Evolutionary conservation across 1,284 basidiomycete genomes (phyloP).

Genomic region (Fomitopsis betulina): DNA sequence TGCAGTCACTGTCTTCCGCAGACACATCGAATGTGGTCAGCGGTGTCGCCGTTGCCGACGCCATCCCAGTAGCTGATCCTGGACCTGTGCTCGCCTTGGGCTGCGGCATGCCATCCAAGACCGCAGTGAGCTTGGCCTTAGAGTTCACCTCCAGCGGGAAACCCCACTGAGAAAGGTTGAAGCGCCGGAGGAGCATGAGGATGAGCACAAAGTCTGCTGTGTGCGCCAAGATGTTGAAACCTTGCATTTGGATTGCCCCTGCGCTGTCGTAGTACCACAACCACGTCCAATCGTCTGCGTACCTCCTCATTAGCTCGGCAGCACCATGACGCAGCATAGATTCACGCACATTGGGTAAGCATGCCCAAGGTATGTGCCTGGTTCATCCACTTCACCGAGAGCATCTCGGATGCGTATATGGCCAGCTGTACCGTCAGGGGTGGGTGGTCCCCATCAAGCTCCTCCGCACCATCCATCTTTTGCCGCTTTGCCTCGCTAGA

Average conservation of each 20-base stretch:
- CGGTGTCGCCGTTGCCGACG: background rate
- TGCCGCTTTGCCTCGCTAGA: background rate
- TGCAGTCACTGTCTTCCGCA: background rate
- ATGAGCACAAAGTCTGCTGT: background rate
- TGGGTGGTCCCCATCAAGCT: background rate
- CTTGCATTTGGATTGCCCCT: background rate
- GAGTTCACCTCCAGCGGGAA: background rate
- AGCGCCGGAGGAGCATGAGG: background rate
- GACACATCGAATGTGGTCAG: background rate
- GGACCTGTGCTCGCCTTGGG: background rate
- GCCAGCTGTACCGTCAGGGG: background rate
- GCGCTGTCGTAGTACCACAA: background rate
- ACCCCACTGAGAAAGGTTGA: background rate
- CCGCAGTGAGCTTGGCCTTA: background rate
- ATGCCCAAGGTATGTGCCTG: background rate
- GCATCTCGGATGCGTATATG: background rate
- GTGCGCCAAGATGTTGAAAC: background rate
- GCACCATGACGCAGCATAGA: background rate
- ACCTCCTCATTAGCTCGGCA: background rate
- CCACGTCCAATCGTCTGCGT: background rate
- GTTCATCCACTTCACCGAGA: background rate
- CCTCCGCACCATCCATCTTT: background rate
- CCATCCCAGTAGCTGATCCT: background rate
- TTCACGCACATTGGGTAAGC: background rate
- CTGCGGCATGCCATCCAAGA: background rate